Evolutionary conservation across 1,139 yeast species (phyloP).

Genomic region (Wickerhamomyces sp.): DNA sequence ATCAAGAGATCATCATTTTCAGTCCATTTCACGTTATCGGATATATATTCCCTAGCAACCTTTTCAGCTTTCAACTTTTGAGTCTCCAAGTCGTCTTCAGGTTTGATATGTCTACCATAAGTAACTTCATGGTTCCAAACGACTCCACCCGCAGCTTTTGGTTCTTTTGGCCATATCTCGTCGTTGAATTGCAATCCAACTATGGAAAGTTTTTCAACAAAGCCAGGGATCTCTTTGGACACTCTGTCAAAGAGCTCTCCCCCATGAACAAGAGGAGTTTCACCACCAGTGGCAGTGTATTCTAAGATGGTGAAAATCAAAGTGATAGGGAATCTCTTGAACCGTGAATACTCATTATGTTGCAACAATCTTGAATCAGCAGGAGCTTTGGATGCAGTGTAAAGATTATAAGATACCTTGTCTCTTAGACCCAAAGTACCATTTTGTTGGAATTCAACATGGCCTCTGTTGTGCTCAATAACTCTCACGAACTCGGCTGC

Average conservation of each 20-base stretch:
- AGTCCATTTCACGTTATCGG: constrained; percentile 26
- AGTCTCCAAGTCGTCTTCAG: constrained; percentile 21
- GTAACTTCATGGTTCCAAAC: constrained; percentile 28
- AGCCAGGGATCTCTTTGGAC: constrained; percentile 22
- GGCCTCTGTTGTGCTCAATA: constrained; percentile 22
- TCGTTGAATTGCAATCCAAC: constrained; percentile 23
- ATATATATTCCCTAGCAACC: constrained; percentile 23
- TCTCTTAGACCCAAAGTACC: constrained; percentile 28
- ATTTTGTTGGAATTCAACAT: constrained; percentile 25
- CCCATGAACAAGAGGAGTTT: constrained; percentile 31
- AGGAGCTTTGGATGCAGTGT: constrained; percentile 29
- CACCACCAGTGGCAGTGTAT: constrained; percentile 27
- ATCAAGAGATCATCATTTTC: constrained; percentile 24
- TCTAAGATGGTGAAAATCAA: constrained; percentile 25
- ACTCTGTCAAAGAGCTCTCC: constrained; percentile 27
- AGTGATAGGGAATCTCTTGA: constrained; percentile 25
- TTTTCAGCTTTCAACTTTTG: constrained; percentile 25
- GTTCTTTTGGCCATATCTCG: constrained; percentile 21
- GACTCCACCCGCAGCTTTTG: constrained; percentile 13
- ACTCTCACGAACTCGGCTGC: constrained; percentile 15
- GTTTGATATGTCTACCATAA: constrained; percentile 25
- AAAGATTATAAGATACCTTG: constrained; percentile 23
- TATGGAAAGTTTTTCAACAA: constrained; percentile 20
- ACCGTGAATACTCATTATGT: constrained; percentile 31
- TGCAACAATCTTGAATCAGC: constrained; percentile 23